Base-by-base conservation (phyloP, 192 early-diverging fungal genomes). In the Kickxella alabastrina region DNA sequence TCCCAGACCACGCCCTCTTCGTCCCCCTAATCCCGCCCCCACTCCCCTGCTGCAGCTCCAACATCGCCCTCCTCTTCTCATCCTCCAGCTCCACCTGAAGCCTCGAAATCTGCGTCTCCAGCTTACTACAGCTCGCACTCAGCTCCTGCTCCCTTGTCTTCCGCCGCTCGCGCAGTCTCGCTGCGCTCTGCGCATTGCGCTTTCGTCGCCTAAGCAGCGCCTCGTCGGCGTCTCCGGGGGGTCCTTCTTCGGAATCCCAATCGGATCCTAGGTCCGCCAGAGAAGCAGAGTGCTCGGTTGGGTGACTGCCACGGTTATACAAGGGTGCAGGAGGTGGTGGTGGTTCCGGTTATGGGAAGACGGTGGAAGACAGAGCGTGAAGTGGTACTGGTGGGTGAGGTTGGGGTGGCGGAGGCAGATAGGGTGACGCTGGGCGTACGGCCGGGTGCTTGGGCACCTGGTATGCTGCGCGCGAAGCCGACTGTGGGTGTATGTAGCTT, bases 101-200 rank as follows among this genome's bases (percentile, higher is more conserved):
- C 46, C 44, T 49, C 26, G 59, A 22, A 10, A 75, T 75, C 52
- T 68, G 59, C 24, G 41, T 22, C 45, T 67, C 64, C 2, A 75
- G 71, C 25, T 55, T 41, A 15, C 25, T 36, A 39, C 71, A 75
- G 48, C 59, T 59, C 13, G 18, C 42, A 6, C 41, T 57, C 32
- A 75, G 56, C 44, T 76, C 73, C 17, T 45, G 44, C 42, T 68
- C 73, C 14, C 62, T 46, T 18, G 43, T 69, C 51, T 70, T 69
- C 54, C 71, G 71, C 18, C 71, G 64, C 56, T 76, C 62, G 14
- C 73, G 73, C 25, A 76, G 54, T 3, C 73, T 59, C 18, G 73
- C 73, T 0, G 73, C 73, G 41, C 73, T 70, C 55, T 70, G 62
- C 5, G 73, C 73, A 38, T 76, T 76, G 45, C 73, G 62, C 36